Conservation (phyloP, 495 filamentous ascomycete genomes). For the Penicillium pulvis region DNA sequence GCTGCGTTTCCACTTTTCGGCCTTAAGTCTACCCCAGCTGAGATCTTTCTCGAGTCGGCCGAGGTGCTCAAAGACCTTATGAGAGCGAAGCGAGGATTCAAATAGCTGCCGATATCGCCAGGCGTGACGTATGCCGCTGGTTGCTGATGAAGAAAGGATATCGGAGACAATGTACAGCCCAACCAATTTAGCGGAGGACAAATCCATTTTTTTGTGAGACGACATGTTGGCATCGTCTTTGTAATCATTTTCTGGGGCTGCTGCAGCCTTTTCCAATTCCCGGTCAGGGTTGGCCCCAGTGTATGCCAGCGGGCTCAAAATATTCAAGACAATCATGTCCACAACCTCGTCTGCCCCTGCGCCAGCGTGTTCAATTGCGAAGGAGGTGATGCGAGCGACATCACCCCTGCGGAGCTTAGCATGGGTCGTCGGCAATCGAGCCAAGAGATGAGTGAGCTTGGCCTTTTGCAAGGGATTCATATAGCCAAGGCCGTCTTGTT, state of each 20-base stretch:
- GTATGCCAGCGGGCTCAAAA: slow-evolving; percentile 67
- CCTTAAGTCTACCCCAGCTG: slow-evolving; percentile 79
- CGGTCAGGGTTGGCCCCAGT: slow-evolving; percentile 60
- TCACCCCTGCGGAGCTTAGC: slow-evolving; percentile 80
- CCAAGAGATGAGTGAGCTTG: slow-evolving; percentile 76
- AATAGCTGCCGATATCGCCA: slow-evolving; percentile 92
- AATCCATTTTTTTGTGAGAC: slow-evolving; percentile 58
- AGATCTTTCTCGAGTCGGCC: slow-evolving; percentile 75
- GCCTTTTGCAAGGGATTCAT: slow-evolving; percentile 85
- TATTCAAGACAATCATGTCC: slow-evolving; percentile 79
- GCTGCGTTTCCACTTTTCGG: slow-evolving; percentile 89
- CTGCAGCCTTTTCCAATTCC: slow-evolving; percentile 39
- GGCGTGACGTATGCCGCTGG: slow-evolving; percentile 79
- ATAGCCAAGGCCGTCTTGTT: slow-evolving; percentile 64
- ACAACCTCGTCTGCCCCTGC: slow-evolving; percentile 84
- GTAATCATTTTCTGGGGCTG: slow-evolving; percentile 17
- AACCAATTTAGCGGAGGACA: slow-evolving; percentile 72
- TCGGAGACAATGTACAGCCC: slow-evolving; percentile 87
- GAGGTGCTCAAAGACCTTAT: slow-evolving; percentile 77
- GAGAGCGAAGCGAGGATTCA: slow-evolving; percentile 68
- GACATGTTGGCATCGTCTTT: slow-evolving; percentile 20
- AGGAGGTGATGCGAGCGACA: slow-evolving; percentile 81
- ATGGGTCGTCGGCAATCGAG: slow-evolving; percentile 76
- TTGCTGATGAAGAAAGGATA: slow-evolving; percentile 81
- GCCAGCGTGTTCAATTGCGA: slow-evolving; percentile 87